Conservation (phyloP, 257 asterid species). For the Handroanthus guayacan region DNA sequence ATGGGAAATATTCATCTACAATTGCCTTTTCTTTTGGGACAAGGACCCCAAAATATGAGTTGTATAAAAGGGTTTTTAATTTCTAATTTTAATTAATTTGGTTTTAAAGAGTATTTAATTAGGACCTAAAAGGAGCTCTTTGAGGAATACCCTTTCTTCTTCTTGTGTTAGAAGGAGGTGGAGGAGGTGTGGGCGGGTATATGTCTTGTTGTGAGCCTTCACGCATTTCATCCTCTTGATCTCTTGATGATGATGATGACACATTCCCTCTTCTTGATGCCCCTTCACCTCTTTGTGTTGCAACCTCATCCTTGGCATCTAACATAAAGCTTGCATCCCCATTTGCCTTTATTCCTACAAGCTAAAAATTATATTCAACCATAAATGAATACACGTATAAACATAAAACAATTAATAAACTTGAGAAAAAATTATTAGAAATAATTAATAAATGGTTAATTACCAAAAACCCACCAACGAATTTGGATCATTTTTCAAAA, state of each 20-base stretch:
- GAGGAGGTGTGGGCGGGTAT: constrained; percentile 87
- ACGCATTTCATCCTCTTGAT: constrained; percentile 66
- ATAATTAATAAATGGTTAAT: too few species aligned
- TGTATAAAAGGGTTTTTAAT: constrained; percentile 50
- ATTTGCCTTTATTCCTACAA: constrained; percentile 86
- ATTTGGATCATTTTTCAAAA: too few species aligned
- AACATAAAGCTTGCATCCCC: constrained; percentile 71
- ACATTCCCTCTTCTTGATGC: constrained; percentile 51
- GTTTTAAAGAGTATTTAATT: constrained; percentile 7
- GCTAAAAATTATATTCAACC: constrained; percentile 46
- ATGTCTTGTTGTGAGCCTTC: constrained; percentile 87
- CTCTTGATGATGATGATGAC: constrained; percentile 40
- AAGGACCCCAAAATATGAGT: constrained; percentile 58
- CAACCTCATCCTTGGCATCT: constrained; percentile 51
- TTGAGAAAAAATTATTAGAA: too few species aligned
- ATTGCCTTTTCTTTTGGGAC: constrained; percentile 41
- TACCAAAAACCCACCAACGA: too few species aligned
- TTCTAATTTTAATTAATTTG: neutral
- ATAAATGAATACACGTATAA: neutral
- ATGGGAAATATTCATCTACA: neutral
- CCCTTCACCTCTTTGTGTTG: constrained; percentile 53
- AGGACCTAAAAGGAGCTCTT: constrained; percentile 91
- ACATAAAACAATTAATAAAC: neutral
- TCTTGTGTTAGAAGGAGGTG: constrained; percentile 76
- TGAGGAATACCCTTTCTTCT: constrained; percentile 98